phyloP scores from a whole-genome alignment of 2,329 filamentous ascomycete species.

The Ramularia endophylla region DNA sequence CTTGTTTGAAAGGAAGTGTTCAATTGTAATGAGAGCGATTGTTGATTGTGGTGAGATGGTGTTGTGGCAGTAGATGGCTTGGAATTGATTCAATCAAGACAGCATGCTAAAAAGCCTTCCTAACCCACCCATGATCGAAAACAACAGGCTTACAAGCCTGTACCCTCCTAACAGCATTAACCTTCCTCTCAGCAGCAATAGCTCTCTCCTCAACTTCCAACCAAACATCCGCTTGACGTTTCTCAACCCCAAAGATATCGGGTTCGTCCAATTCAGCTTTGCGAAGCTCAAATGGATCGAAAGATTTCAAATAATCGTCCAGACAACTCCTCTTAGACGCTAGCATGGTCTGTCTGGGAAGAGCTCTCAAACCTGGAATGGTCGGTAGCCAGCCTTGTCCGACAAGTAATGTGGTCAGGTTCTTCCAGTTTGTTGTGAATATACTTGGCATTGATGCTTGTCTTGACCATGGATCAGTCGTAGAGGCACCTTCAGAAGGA shows the following conservation, averaged over 20 bases:
- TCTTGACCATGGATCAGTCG: slow-evolving; percentile 8
- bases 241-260: slow-evolving; percentile 16
- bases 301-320: slow-evolving; percentile 4
- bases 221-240: slow-evolving; percentile 32
- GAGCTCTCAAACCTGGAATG: slow-evolving; percentile 15
- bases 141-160: slow-evolving; percentile 10
- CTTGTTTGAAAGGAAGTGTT: too few species aligned
- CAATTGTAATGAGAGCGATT: too few species aligned
- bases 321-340: slow-evolving; percentile 5
- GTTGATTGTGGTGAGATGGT: too few species aligned
- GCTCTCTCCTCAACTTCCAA: slow-evolving; percentile 34
- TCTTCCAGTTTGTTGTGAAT: slow-evolving; percentile 41
- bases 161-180: slow-evolving; percentile 26
- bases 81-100: too few species aligned
- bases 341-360: slow-evolving; percentile 26
- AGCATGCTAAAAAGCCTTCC: neutral
- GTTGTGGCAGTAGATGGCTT: too few species aligned
- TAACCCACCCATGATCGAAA: slow-evolving; percentile 15
- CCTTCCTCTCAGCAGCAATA: slow-evolving; percentile 26
- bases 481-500: neutral
- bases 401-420: slow-evolving; percentile 36
- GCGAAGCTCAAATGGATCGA: slow-evolving; percentile 1
- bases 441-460: slow-evolving; percentile 23
- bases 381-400: slow-evolving; percentile 42
- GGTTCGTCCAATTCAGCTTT: slow-evolving; percentile 1